phyloP scores from a whole-genome alignment of 345 rosid genomes.

The Eucalyptus camaldulensis region DNA sequence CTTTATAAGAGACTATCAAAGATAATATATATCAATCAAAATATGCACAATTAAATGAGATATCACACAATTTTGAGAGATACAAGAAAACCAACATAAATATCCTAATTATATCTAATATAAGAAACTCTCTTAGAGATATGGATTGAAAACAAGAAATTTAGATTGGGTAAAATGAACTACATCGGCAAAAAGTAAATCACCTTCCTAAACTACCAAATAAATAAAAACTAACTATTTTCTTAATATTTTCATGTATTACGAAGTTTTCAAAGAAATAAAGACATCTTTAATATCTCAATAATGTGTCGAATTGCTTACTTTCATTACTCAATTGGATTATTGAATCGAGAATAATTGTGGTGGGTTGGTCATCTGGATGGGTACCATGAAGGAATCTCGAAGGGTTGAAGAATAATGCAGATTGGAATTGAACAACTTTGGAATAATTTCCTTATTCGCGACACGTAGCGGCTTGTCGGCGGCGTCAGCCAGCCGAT shows the following conservation, averaged over 20 bases:
- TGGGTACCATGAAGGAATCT: background rate
- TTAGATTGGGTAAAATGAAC: background rate
- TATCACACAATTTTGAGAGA: too few species aligned
- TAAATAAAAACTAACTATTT: too few species aligned
- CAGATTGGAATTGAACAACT: background rate
- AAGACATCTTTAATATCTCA: background rate
- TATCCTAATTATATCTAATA: background rate
- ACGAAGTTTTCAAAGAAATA: background rate
- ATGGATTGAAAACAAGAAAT: background rate
- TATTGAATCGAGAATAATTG: background rate
- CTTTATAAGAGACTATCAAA: too few species aligned
- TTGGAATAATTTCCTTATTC: background rate
- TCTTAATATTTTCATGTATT: too few species aligned
- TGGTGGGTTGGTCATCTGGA: fast-evolving
- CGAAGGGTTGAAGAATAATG: background rate
- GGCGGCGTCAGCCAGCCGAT: background rate
- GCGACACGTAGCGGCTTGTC: background rate
- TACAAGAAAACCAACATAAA: background rate
- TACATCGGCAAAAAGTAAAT: too few species aligned
- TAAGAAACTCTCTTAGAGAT: background rate
- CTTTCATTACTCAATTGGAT: background rate
- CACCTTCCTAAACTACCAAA: fast-evolving
- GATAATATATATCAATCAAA: too few species aligned
- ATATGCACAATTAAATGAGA: too few species aligned
- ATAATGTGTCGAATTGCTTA: background rate